Percentiles rank a stretch among this genome's conserved stretches.
phyloP scores from a whole-genome alignment of 2,329 filamentous ascomycete species.

The Fusarium paranaense region DNA sequence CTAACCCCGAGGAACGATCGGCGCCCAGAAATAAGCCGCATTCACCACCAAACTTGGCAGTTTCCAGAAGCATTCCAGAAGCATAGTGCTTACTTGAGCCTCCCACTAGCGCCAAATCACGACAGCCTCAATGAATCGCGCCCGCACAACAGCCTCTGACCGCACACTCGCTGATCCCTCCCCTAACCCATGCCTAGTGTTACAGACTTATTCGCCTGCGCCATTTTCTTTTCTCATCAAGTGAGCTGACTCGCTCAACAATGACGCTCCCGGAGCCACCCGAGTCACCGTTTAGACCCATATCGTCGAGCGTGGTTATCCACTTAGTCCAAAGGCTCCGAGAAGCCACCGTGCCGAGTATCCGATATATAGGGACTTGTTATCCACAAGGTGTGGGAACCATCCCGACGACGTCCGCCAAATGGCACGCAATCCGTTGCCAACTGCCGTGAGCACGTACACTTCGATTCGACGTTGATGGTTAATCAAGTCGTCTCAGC shows the following conservation, averaged over 20 bases:
- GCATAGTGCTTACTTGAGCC: neutral
- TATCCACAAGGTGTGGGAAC: neutral
- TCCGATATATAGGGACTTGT: constrained; percentile 9
- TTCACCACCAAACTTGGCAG: neutral
- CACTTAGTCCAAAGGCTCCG: constrained; percentile 19
- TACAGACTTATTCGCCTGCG: neutral
- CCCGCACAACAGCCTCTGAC: neutral
- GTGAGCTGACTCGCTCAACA: constrained; percentile 14
- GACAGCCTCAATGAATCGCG: neutral
- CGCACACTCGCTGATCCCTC: neutral
- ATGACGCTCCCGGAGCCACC: constrained; percentile 13
- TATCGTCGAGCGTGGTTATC: neutral
- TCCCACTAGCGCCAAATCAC: neutral
- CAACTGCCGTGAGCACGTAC: neutral
- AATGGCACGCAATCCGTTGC: neutral
- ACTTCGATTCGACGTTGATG: neutral
- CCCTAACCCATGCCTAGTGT: neutral
- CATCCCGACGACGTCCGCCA: neutral
- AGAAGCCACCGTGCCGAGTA: constrained; percentile 38
- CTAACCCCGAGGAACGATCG: neutral
- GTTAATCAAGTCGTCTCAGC: neutral
- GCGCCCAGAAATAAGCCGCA: neutral
- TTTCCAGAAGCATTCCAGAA: constrained; percentile 20
- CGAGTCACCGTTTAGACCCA: neutral
- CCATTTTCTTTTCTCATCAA: constrained; percentile 17